Base-by-base conservation (phyloP, 495 filamentous ascomycete genomes). In the Amniculicola lignicola region DNA sequence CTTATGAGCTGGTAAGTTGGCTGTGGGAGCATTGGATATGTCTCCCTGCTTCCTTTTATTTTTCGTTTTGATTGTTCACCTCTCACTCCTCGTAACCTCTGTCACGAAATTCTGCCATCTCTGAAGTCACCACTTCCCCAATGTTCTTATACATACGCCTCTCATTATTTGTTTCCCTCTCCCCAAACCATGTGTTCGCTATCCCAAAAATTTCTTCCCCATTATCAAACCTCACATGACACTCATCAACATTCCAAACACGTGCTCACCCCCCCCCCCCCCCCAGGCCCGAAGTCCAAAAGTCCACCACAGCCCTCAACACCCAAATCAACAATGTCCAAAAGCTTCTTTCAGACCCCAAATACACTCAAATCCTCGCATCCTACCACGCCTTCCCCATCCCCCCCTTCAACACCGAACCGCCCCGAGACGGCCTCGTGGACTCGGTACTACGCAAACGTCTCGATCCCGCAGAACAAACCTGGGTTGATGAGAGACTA, bases 391-490 rank as follows among this genome's bases (percentile, higher is more conserved):
- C 58, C 1, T 56, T 55, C 37, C 58, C 58, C 0, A 29, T 51
- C 4, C 21, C 58, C 1, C 51, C 58, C 3, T 56, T 51, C n/a
- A 22, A 35, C 19, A 28, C 25, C 9, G 57, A 42, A 14, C 16
- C 16, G 4, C n/a, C n/a, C n/a, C 33, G 22, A 25, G 36, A 6
- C 1, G 42, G 27, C 25, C 19, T 60, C 1, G 40, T 28, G 24
- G 31, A 41, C 3, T 19, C 37, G 3, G 35, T 61, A 4, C 4
- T 51, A 10, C 51, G 89, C 16, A 93, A 92, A 70, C 92, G 91
- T 67, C 79, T 87, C 18, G 87, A 91, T 46, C 86, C 88, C 3
- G 74, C 78, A 2, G 82, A 89, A 22, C 86, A 89, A 57, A 79
- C 79, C 25, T 86, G 82, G 78, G 82, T 92, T 12, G 80, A 81